Conservation (phyloP, 768 basidiomycete genomes). For the Lactarius deliciosus region DNA sequence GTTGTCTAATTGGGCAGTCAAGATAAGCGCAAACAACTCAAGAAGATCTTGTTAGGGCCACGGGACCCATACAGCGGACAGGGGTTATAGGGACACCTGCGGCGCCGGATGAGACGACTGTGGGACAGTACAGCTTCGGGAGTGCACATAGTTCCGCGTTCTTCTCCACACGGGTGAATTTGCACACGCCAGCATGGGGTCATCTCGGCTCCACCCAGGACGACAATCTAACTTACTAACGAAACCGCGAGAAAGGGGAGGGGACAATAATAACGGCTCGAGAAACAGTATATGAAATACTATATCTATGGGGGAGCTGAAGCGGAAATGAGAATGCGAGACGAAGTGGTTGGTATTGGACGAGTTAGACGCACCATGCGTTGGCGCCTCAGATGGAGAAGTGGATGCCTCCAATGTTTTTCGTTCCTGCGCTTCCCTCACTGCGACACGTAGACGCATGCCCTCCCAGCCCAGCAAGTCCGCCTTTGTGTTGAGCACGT, state of each 20-base stretch:
- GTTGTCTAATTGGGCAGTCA: not conserved
- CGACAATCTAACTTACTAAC: not conserved
- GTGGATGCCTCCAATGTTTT: constrained; percentile 11
- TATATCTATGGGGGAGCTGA: constrained; percentile 18
- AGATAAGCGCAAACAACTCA: not conserved
- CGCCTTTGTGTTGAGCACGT: constrained; percentile 43
- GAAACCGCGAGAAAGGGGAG: not conserved
- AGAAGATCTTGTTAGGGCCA: not conserved
- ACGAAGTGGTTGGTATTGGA: not conserved
- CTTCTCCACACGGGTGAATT: not conserved
- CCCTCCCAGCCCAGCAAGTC: constrained; percentile 43
- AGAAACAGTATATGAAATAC: constrained; percentile 7
- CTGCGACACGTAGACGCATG: constrained; percentile 41
- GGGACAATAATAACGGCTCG: not conserved
- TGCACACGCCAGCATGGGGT: not conserved
- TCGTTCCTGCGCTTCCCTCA: constrained; percentile 36
- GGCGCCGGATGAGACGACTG: not conserved
- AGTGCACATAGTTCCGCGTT: not conserved
- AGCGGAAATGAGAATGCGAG: constrained; percentile 18
- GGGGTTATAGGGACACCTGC: not conserved
- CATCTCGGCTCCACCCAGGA: not conserved
- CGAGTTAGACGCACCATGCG: constrained; percentile 14
- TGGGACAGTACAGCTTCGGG: not conserved
- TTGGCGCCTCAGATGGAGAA: constrained; percentile 6
- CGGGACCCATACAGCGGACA: not conserved